Evolutionary conservation across 768 basidiomycete genomes (phyloP).

Genomic region (Auricularia cornea): DNA sequence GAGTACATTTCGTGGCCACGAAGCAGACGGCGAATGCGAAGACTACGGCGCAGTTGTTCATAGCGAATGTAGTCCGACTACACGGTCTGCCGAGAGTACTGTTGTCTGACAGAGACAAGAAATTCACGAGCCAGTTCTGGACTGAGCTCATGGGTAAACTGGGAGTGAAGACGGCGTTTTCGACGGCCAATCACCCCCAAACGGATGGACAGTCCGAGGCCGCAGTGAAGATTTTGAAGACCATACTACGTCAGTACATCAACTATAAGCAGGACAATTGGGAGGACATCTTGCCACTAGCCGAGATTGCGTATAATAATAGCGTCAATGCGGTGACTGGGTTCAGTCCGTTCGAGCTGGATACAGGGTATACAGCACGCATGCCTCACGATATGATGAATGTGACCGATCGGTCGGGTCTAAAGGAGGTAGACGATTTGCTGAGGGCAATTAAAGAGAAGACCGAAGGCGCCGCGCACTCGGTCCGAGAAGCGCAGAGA

Average conservation of each 20-base stretch:
- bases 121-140: conserved; percentile 1
- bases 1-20: conserved; percentile 16
- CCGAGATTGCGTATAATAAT: conserved; percentile 30
- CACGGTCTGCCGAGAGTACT: not conserved
- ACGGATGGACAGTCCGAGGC: not conserved
- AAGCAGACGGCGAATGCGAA: not conserved
- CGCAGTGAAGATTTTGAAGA: conserved; percentile 27
- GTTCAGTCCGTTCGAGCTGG: conserved; percentile 25
- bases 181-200: conserved; percentile 2
- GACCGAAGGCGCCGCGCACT: too few species aligned
- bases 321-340: conserved; percentile 18
- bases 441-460: too few species aligned
- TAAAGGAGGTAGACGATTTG: too few species aligned
- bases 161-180: not conserved
- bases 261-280: conserved; percentile 29
- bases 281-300: conserved; percentile 22
- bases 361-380: conserved; percentile 7
- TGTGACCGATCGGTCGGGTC: too few species aligned
- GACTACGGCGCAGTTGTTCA: not conserved
- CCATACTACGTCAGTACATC: conserved; percentile 27
- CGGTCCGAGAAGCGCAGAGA: too few species aligned
- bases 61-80: not conserved
- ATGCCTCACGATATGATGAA: too few species aligned
- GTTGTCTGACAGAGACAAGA: not conserved
- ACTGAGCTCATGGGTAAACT: not conserved